Base-by-base conservation (phyloP, 2,329 filamentous ascomycete species). In the Colletotrichum sublineola region DNA sequence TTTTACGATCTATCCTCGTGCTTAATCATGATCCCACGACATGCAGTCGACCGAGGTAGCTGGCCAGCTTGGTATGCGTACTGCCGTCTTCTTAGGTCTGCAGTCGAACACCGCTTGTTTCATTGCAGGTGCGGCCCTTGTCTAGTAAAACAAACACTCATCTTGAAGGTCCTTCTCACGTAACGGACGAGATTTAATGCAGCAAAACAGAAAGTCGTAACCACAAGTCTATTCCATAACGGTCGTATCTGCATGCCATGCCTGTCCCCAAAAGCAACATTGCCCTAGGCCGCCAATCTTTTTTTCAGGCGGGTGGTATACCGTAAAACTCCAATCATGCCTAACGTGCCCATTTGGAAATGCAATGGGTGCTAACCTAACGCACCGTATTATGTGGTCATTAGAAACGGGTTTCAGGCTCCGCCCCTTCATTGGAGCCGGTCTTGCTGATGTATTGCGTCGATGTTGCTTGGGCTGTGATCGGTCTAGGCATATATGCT, bases 241-340 rank as follows among this genome's bases (percentile, higher is more conserved):
- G 38, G 42, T 72, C 69, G 12, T 72, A 60, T 64, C 69, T 48
- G 38, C 48, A 42, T 64, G 65, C 69, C 58, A 48, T 60, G 53
- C 65, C 60, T 53, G 56, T 48, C 63, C 52, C 24, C 52, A 31
- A 46, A 68, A 58, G 53, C 36, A 40, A 44, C n/a, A 63, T 48
- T 60, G 60, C 63, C 38, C 58, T 42, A 61, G 48, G 64, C 46
- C 66, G 44, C 66, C 69, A 42, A 58, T 20, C 42, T 11, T 29
- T 55, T 55, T 63, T 50, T 20, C 7, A 64, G 69, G 69, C 69
- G 60, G 46, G n/a, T 72, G 65, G 69, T 72, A 72, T 64, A 69
- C 69, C 69, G 46, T 72, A 61, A 29, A 68, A 72, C 69, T 72
- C 69, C 69, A 44, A 60, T 64, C 66, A 72, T 72, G 69, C 66